Conservation (phyloP, 1,139 yeast species). For the Kodamaea fungicola region DNA sequence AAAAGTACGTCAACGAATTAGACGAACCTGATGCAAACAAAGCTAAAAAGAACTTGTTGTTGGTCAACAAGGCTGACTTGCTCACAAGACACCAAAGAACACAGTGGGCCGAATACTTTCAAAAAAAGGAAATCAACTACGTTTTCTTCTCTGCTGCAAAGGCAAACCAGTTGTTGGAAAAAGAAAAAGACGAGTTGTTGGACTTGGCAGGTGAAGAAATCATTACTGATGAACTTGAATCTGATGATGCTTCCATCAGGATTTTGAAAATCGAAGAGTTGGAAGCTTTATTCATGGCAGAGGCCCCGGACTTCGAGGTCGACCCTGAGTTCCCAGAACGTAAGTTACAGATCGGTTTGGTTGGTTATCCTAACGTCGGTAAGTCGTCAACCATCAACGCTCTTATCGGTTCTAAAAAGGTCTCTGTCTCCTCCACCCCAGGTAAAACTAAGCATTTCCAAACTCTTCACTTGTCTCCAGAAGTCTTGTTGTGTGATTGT, state of each 20-base stretch:
- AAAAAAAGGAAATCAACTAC: constrained; percentile 63
- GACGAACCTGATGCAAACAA: constrained; percentile 46
- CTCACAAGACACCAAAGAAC: constrained; percentile 72
- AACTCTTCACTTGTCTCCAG: constrained; percentile 80
- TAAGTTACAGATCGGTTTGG: constrained; percentile 85
- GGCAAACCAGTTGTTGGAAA: constrained; percentile 70
- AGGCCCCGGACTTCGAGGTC: constrained; percentile 67
- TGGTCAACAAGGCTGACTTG: constrained; percentile 93
- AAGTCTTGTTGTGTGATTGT: constrained; percentile 92
- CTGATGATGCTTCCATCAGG: constrained; percentile 49
- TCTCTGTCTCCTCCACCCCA: constrained; percentile 96
- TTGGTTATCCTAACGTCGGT: constrained; percentile 97
- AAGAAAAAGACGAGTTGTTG: constrained; percentile 43
- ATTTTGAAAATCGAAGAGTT: constrained; percentile 82
- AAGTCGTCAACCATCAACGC: constrained; percentile 96
- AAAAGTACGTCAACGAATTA: constrained; percentile 72
- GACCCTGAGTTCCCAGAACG: constrained; percentile 57
- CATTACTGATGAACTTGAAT: constrained; percentile 20
- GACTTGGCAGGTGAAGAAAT: constrained; percentile 17
- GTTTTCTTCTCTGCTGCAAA: constrained; percentile 91
- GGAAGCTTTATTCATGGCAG: constrained; percentile 73
- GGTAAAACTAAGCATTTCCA: constrained; percentile 99
- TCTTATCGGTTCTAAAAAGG: constrained; percentile 91
- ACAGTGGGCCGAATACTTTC: constrained; percentile 84
- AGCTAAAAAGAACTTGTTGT: constrained; percentile 68